Evolutionary conservation across 805 yeast genomes (phyloP).

Genomic region (Candida ovalis): DNA sequence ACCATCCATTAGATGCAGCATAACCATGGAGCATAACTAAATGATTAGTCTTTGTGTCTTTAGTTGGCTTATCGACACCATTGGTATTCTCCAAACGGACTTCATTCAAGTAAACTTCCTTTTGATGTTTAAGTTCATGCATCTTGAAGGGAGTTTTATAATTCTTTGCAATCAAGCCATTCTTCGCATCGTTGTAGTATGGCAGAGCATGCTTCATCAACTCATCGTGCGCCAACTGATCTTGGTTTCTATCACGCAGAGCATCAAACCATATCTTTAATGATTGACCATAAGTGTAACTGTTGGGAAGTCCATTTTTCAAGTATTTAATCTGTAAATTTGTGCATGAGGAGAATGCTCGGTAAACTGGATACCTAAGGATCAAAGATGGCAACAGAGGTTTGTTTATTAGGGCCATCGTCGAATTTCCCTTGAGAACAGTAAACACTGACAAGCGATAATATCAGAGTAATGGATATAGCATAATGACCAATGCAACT

Average conservation of each 20-base stretch:
- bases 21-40: slow-evolving; percentile 55
- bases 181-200: slow-evolving; percentile 19
- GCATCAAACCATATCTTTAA: slow-evolving; percentile 24
- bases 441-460: no score
- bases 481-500: no score
- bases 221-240: slow-evolving; percentile 22
- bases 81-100: slow-evolving; percentile 21
- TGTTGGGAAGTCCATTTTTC: slow-evolving; percentile 15
- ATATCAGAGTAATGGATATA: no score
- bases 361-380: neutral
- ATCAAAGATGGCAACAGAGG: neutral
- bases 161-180: slow-evolving; percentile 16
- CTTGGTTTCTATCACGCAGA: slow-evolving; percentile 15
- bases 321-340: neutral
- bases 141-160: slow-evolving; percentile 12
- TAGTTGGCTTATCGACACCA: slow-evolving; percentile 1
- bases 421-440: no score
- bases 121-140: neutral
- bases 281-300: slow-evolving; percentile 17
- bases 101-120: slow-evolving; percentile 24
- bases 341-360: neutral
- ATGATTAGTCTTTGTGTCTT: slow-evolving; percentile 22
- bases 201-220: slow-evolving; percentile 22
- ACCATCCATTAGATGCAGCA: slow-evolving; percentile 54
- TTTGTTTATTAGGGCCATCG: no score